Evolutionary conservation across 2,329 filamentous ascomycete genomes (phyloP).

Genomic region (Ophiocordyceps camponoti-saundersi): DNA sequence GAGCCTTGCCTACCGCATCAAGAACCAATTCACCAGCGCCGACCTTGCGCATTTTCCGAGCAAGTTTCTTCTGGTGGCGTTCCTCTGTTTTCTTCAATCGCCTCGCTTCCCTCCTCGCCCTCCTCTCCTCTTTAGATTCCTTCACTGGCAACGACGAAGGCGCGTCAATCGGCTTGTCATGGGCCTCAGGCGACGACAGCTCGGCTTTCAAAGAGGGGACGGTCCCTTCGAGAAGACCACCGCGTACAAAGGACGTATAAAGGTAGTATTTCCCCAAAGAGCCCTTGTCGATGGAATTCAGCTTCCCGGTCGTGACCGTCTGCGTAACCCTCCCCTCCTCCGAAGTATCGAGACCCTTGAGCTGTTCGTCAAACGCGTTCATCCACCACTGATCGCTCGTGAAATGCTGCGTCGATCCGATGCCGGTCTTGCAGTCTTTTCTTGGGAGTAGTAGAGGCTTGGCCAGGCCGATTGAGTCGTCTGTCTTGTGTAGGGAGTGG

Average conservation of each 20-base stretch:
- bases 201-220: constrained; percentile 17
- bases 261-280: constrained; percentile 43
- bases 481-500: constrained; percentile 65
- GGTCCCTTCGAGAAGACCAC: constrained; percentile 62
- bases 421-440: constrained; percentile 64
- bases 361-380: constrained; percentile 78
- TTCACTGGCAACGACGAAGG: constrained; percentile 10
- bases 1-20: constrained; percentile 5
- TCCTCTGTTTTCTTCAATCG: constrained; percentile 12
- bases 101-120: constrained; percentile 17
- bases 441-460: constrained; percentile 70
- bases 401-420: constrained; percentile 57
- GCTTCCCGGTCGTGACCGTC: constrained; percentile 34
- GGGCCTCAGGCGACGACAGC: constrained; percentile 8
- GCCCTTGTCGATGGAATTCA: constrained; percentile 38
- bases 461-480: constrained; percentile 58
- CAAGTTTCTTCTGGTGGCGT: constrained; percentile 7
- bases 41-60: constrained; percentile 4
- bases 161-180: constrained; percentile 13
- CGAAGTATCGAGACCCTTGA: constrained; percentile 59
- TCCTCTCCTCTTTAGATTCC: constrained; percentile 27
- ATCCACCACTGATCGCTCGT: constrained; percentile 90
- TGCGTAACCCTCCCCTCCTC: constrained; percentile 38
- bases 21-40: constrained; percentile 11
- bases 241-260: constrained; percentile 73